Conservation (phyloP, 345 rosid species). For the Heritiera fomes region DNA sequence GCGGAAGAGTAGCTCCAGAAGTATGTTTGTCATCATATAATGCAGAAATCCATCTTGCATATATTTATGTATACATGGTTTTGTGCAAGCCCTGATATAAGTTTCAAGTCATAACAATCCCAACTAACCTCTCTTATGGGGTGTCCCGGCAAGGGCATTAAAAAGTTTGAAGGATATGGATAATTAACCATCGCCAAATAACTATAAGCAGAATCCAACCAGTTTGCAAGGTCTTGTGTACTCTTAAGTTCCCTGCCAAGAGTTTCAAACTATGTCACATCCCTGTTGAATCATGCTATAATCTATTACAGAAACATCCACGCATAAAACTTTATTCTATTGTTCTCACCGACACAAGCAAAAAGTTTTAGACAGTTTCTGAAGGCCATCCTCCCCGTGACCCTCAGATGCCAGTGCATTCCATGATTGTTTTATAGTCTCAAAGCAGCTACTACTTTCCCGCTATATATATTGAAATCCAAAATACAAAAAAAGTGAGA, state of each 20-base stretch:
- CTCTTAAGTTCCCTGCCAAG: constrained; percentile 64
- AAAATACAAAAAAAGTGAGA: not conserved
- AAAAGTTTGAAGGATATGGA: constrained; percentile 74
- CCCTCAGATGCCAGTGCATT: constrained; percentile 56
- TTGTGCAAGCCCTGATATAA: not conserved
- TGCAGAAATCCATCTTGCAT: not conserved
- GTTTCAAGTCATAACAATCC: constrained; percentile 9
- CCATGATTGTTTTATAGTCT: constrained; percentile 81
- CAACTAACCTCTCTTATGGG: constrained; percentile 85
- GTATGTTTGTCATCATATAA: not conserved
- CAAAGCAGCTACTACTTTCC: constrained; percentile 83
- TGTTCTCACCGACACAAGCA: constrained; percentile 65
- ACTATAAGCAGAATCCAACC: constrained; percentile 89
- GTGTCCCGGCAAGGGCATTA: constrained; percentile 97
- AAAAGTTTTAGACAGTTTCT: constrained; percentile 60
- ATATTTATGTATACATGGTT: not conserved
- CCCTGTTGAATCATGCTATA: not conserved
- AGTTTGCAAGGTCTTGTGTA: constrained; percentile 57
- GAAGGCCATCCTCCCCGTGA: constrained; percentile 69
- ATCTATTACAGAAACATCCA: not conserved
- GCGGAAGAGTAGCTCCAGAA: not conserved
- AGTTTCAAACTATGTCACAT: constrained; percentile 16
- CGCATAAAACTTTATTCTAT: not conserved
- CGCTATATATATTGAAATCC: constrained; percentile 41
- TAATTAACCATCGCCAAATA: constrained; percentile 93